Evolutionary conservation across 805 yeast species (phyloP), one percentile per base, ranked within the genome.

Genomic region (Starmerella bacillaris): DNA sequence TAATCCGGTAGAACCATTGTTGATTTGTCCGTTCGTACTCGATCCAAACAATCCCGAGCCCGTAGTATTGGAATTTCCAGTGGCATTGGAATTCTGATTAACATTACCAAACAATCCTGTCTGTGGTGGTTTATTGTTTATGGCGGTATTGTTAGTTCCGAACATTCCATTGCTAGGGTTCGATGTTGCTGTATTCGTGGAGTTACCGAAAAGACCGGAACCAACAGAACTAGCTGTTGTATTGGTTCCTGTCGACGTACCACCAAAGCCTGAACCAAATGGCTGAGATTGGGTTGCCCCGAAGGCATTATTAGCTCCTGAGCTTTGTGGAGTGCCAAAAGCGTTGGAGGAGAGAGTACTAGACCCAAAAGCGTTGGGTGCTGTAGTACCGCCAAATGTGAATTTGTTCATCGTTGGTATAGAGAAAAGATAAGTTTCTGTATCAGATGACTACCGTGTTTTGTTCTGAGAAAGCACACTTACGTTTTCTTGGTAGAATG

Each of bases 1-100:
- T n/a, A n/a, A n/a, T n/a, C n/a, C n/a, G n/a, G n/a, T n/a, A n/a
- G n/a, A n/a, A n/a, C n/a, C n/a, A n/a, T n/a, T n/a, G n/a, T n/a
- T n/a, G n/a, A n/a, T n/a, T n/a, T n/a, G n/a, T n/a, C n/a, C n/a
- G n/a, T n/a, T n/a, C n/a, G n/a, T n/a, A n/a, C n/a, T n/a, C n/a
- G n/a, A n/a, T n/a, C 26, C 33, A 29, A 32, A 36, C 26, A 18
- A 32, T 8, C 30, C 36, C 6, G 19, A 32, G 16, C 8, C 37
- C 24, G 16, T 11, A 18, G n/a, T 17, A 5, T 7, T 19, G 19
- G 30, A 11, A 22, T 9, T 22, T 22, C 38, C 38, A 15, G 14
- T 24, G 14, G 8, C 21, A 11, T 5, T 18, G n/a, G 22, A 17
- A 12, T 11, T n/a, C n/a, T 21, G 17, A 26, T 18, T 18, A 18